A percentile compares a stretch with the other conserved stretches of the same genome.
phyloP scores from a whole-genome alignment of 1,139 yeast species.

The Wickerhamomyces sp. region DNA sequence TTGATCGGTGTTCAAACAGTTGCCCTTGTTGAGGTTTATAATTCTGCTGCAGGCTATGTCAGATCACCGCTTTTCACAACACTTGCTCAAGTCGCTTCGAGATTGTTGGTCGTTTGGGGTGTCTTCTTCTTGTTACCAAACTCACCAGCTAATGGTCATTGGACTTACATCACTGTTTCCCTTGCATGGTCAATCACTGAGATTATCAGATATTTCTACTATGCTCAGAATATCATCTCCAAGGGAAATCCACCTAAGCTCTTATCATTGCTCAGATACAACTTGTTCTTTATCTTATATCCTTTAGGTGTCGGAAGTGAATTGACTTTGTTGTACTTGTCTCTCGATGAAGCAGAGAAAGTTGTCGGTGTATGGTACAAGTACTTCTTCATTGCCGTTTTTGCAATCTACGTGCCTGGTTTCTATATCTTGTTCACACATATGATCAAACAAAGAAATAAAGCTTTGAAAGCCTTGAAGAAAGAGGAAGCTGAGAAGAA shows the following conservation, averaged over 20 bases:
- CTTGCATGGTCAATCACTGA: conserved; percentile 92
- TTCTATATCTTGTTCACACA: conserved; percentile 79
- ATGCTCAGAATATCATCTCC: conserved; percentile 59
- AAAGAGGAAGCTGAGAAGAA: neutral
- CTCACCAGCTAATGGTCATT: conserved; percentile 51
- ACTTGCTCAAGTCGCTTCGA: conserved; percentile 77
- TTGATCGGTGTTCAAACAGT: conserved; percentile 73
- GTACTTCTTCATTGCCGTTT: conserved; percentile 47
- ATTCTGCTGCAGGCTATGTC: conserved; percentile 73
- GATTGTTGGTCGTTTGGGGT: conserved; percentile 81
- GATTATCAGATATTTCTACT: conserved; percentile 80
- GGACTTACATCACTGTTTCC: conserved; percentile 61
- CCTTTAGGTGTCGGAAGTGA: conserved; percentile 93
- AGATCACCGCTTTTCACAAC: conserved; percentile 84
- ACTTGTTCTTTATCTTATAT: conserved; percentile 74
- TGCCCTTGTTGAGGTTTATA: conserved; percentile 78
- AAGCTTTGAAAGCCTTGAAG: conserved; percentile 40
- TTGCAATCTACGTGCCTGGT: conserved; percentile 78
- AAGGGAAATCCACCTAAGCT: conserved; percentile 54
- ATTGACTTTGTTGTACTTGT: conserved; percentile 59
- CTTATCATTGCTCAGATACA: conserved; percentile 75
- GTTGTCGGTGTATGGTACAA: conserved; percentile 49
- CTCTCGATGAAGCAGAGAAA: conserved; percentile 56
- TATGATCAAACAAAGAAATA: conserved; percentile 83
- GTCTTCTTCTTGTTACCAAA: conserved; percentile 69